Base-by-base conservation (phyloP, 164 flowering plant genomes). In the Malania oleifera region DNA sequence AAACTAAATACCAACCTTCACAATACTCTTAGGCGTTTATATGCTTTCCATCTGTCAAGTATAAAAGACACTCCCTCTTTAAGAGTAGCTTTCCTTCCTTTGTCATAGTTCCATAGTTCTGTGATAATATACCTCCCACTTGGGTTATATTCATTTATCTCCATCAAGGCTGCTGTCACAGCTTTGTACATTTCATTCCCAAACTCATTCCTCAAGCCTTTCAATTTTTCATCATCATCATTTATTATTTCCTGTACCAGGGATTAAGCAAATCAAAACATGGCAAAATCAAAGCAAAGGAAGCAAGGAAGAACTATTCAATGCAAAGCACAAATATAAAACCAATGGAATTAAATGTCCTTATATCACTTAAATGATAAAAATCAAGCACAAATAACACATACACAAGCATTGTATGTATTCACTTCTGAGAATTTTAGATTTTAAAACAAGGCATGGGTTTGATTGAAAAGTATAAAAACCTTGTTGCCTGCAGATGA, bases 81-180 rank as follows among this genome's bases (percentile, higher is more conserved):
- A 19, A 85, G 27, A 0, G 73, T 56, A 4, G 87, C 87, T 61
- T 62, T 80, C 52, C 81, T 77, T n/a, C 66, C 74, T 44, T 78
- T 79, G 19, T 39, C 40, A 54, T 65, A 71, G 60, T 80, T 82
- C 90, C 87, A 84, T 17, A 82, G 43, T 43, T 84, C 87, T n/a
- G 73, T 54, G 10, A 65, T 64, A 39, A 63, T 35, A 24, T 75
- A 82, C 41, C 82, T 58, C 19, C 87, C 85, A 31, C 85, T 84
- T 3, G 87, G 79, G 28, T 84, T 84, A 61, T 77, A 82, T 52
- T 80, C 82, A 26, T 80, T 82, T 24, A 75, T 60, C 63, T 82
- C 81, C 55, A 28, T 52, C 64, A 82, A 25, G 22, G 86, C 76
- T 11, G 75, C 24, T 11, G 57, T 31, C 37, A 83, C 80, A 5